These are phyloP conservation scores for Cordyceps tenuipes DNA, from an alignment of 2,329 filamentous ascomycete genomes.

Conservation along the genomic window DNA sequence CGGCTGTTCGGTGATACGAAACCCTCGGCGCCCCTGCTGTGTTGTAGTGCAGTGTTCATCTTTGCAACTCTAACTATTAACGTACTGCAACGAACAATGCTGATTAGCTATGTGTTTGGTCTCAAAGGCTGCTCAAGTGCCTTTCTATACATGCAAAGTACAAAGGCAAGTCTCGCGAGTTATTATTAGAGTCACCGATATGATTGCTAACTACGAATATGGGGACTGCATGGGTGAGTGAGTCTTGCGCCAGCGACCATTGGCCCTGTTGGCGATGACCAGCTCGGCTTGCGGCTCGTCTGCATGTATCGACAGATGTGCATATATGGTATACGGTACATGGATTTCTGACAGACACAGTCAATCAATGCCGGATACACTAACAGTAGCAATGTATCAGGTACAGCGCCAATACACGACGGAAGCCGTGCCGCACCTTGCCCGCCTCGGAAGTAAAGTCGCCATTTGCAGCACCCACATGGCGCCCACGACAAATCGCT, in stretches of 20 bases:
- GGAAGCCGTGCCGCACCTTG: not conserved
- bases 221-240: not conserved
- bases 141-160: too few species aligned
- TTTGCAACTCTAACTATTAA: too few species aligned
- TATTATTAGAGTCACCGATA: not conserved
- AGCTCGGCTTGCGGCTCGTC: constrained; percentile 1
- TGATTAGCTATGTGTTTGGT: too few species aligned
- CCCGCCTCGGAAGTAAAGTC: constrained; percentile 3
- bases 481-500: not conserved
- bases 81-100: not conserved
- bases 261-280: constrained; percentile 6
- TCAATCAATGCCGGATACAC: too few species aligned
- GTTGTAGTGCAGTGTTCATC: not conserved
- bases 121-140: not conserved
- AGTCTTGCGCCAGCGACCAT: constrained; percentile 5
- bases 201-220: too few species aligned
- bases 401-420: not conserved
- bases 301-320: not conserved
- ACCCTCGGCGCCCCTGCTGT: not conserved
- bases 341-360: too few species aligned
- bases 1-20: not conserved
- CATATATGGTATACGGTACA: not conserved
- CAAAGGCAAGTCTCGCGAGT: not conserved
- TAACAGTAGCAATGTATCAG: too few species aligned
- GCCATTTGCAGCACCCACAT: not conserved